Evolutionary conservation across 257 asterid genomes (phyloP), one percentile per base, ranked within the genome.

Genomic region (Lantana camara): DNA sequence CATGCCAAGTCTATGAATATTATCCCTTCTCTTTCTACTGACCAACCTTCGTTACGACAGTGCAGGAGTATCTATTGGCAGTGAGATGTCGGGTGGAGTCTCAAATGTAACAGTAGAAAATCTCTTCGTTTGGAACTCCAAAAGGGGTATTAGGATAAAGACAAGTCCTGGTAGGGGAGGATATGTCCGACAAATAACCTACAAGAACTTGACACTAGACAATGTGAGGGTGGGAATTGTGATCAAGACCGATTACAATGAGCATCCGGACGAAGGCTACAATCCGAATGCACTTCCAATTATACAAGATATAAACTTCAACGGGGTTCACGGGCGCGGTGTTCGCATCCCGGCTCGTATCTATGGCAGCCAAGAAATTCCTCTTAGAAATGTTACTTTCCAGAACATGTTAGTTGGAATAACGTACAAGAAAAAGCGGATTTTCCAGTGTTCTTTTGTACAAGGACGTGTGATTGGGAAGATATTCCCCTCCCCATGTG

Each of bases 61-160:
- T 62, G 98, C 98, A 73, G 98, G 98, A 57, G 88, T 91, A 59
- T 91, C 96, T 32, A 88, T 91, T 44, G 96, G 98, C 63, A 91
- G 98, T 42, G 98, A 91, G 79, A 91, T 91, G 98, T 91, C 98
- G 1, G 98, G 98, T 37, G 98, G 98, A 51, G 96, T 91, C 60
- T 75, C 89, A 10, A 88, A 86, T 21, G 69, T 88, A 52, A 72
- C 83, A 1, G 81, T 88, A 23, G 96, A 91, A 66, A 88, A 91
- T 73, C 81, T 91, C 69, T 79, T 79, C 15, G 91, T 91, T 58
- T 84, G 94, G 94, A 84, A 88, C 84, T 91, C 98, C 16, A 88
- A 84, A 79, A 77, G 98, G 63, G 98, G 94, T 19, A 62, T 91
- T 22, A 77, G 98, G 73, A 91, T 91, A 72, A 91, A 91, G 77